Base-by-base conservation (phyloP, 345 rosid genomes). In the Erodium maritimum region DNA sequence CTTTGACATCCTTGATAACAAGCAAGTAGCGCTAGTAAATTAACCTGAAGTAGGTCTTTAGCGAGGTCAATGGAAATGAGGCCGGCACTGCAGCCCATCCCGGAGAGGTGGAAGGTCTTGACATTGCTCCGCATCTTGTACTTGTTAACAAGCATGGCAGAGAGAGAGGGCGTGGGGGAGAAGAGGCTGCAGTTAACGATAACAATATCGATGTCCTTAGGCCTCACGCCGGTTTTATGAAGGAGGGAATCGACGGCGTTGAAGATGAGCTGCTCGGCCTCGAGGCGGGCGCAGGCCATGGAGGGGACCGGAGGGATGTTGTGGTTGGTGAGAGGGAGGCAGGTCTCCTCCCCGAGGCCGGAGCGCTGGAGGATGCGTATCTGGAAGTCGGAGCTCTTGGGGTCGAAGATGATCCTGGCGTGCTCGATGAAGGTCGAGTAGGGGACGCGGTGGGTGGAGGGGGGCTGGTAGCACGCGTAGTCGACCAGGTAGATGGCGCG, bases 41-140 rank as follows among this genome's bases (percentile, higher is more conserved):
- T n/a, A 0, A 80, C 87, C 23, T 77, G 88, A 46, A 87, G 85
- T 58, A 87, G 73, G 56, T 87, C 91, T 0, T 83, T 85, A 34
- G 91, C 91, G 21, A 84, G 65, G 68, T 82, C 88, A 1, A 87
- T 64, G 18, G 95, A 80, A 24, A 87, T 80, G n/a, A 84, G 56
- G 16, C 95, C 85, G 0, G 95, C 95, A 42, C 88, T 84, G 64
- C 95, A 84, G 1, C 95, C 95, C 91, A 87, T 87, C 24, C 95
- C 89, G 0, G 89, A 87, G 1, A 87, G 82, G 73, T 87, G 82
- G 53, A 82, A 82, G 75, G 88, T 87, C 64, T 79, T 87, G 18
- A 87, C 77, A 54, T 87, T 84, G 63, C 95, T 87, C 60, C 91
- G 71, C 22, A 87, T 75, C 77, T 80, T 82, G 71, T 80, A 87